These are phyloP conservation scores for Termitomyces sp. DNA, from an alignment of 768 basidiomycete species.

Conservation along the genomic window DNA sequence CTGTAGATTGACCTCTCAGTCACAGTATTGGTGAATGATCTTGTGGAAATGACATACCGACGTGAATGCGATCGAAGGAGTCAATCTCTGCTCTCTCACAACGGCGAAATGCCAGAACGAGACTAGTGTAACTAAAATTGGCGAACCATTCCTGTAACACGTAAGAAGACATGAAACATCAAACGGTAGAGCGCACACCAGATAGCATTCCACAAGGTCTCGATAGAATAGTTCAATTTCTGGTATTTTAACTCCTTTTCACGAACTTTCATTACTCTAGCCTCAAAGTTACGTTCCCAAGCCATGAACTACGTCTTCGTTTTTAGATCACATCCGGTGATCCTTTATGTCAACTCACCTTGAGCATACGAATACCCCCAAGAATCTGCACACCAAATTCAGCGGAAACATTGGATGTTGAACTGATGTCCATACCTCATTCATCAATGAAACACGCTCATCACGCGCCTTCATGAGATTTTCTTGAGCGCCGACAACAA, in stretches of 20 bases:
- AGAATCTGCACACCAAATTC: conserved; percentile 46
- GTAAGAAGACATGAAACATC: not conserved
- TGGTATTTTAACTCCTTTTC: conserved; percentile 82
- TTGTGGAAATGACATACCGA: conserved; percentile 34
- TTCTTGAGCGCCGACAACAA: conserved; percentile 73
- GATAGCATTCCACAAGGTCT: conserved; percentile 49
- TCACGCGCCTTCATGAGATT: conserved; percentile 90
- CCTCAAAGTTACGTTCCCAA: conserved; percentile 86
- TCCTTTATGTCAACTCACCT: conserved; percentile 26
- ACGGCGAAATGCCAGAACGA: conserved; percentile 73
- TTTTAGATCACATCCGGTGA: not conserved
- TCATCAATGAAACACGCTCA: conserved; percentile 88
- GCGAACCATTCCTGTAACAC: conserved; percentile 52
- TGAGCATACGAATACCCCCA: conserved; percentile 88
- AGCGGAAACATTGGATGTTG: not conserved
- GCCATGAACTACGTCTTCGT: conserved; percentile 71
- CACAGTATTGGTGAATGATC: not conserved
- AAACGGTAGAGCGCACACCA: conserved; percentile 23
- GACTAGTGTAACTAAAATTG: conserved; percentile 54
- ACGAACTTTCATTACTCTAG: conserved; percentile 63
- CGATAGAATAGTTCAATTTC: conserved; percentile 81
- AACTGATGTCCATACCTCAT: conserved; percentile 38
- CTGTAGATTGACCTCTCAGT: conserved; percentile 16
- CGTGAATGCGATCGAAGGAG: conserved; percentile 84
- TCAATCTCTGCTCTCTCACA: conserved; percentile 58